Evolutionary conservation across 139 green algal genomes (phyloP).

Genomic region (Dunaliella primolecta): DNA sequence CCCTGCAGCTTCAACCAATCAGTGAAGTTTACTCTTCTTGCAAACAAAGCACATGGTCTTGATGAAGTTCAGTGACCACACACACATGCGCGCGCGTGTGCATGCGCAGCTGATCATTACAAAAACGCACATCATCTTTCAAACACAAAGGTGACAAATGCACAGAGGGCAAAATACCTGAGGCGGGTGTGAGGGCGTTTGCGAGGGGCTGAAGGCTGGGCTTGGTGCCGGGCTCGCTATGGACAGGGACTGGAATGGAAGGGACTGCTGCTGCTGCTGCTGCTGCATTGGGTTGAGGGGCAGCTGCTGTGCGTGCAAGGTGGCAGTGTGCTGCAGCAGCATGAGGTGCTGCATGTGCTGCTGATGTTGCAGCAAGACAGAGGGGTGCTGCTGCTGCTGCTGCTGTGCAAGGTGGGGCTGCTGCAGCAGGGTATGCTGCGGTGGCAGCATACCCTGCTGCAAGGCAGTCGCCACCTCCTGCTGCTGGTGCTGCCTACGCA

Average conservation of each 20-base stretch:
- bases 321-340: too few species aligned
- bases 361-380: not conserved
- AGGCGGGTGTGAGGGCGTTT: not conserved
- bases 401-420: not conserved
- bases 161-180: too few species aligned
- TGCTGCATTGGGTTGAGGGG: not conserved
- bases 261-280: not conserved
- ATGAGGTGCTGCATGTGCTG: not conserved
- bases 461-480: not conserved
- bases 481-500: not conserved
- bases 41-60: too few species aligned
- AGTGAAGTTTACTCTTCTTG: too few species aligned
- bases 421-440: not conserved
- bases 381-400: not conserved
- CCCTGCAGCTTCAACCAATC: too few species aligned
- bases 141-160: too few species aligned
- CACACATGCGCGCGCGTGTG: too few species aligned
- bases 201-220: not conserved
- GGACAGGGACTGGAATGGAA: not conserved
- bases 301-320: not conserved
- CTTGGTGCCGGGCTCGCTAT: not conserved
- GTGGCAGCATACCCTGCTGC: not conserved
- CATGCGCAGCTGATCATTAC: too few species aligned
- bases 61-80: too few species aligned
- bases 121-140: too few species aligned